Conservation (phyloP, 2,329 filamentous ascomycete genomes). For the Botrytis deweyae region DNA sequence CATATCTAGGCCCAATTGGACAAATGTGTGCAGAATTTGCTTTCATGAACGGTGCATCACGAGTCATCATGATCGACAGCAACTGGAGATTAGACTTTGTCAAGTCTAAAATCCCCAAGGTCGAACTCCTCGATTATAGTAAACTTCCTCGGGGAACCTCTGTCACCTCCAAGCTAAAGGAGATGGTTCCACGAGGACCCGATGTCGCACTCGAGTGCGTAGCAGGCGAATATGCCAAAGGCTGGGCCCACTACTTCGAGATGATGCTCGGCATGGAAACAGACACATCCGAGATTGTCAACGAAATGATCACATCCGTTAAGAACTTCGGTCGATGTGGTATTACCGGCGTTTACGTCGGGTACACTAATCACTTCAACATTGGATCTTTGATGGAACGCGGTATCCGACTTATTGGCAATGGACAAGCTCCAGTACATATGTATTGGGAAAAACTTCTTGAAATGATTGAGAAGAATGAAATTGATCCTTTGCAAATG, state of each 20-base stretch:
- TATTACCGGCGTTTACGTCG: slow-evolving; percentile 69
- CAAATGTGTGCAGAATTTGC: slow-evolving; percentile 80
- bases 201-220: slow-evolving; percentile 72
- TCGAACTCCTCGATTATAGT: slow-evolving; percentile 70
- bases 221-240: slow-evolving; percentile 61
- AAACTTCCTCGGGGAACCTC: slow-evolving; percentile 59
- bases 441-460: slow-evolving; percentile 82
- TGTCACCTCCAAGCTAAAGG: slow-evolving; percentile 70
- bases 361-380: slow-evolving; percentile 45
- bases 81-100: slow-evolving; percentile 69
- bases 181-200: slow-evolving; percentile 70
- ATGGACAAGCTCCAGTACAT: slow-evolving; percentile 70
- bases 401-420: slow-evolving; percentile 74
- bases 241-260: slow-evolving; percentile 60
- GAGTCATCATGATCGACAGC: slow-evolving; percentile 77
- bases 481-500: slow-evolving; percentile 77
- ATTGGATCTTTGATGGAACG: slow-evolving; percentile 74
- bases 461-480: slow-evolving; percentile 60
- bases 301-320: slow-evolving; percentile 76
- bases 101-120: slow-evolving; percentile 60
- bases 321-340: slow-evolving; percentile 71
- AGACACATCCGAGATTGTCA: slow-evolving; percentile 77
- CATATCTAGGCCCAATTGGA: slow-evolving; percentile 63
- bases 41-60: slow-evolving; percentile 68
- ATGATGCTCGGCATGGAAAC: slow-evolving; percentile 69